Evolutionary conservation across 306 rosid genomes (phyloP).

Genomic region (Vigna unguiculata): DNA sequence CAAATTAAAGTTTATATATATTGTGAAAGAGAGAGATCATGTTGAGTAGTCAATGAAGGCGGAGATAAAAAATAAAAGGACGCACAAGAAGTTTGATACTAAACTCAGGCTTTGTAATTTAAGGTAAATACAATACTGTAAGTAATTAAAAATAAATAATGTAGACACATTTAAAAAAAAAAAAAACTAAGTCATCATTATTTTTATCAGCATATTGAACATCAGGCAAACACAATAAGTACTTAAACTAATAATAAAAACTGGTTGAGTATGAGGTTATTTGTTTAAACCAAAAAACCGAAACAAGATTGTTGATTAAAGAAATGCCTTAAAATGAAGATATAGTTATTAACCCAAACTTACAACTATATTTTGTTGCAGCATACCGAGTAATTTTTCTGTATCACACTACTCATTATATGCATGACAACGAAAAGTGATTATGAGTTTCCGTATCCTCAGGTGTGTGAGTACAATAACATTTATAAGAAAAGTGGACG

Average conservation of each 20-base stretch:
- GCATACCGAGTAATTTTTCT: neutral
- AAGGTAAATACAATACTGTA: too few relatives aligned
- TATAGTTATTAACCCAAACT: neutral
- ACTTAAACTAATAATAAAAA: neutral
- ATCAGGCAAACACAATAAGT: neutral
- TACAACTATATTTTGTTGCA: neutral
- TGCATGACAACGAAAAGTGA: constrained; percentile 1
- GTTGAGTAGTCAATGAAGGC: neutral
- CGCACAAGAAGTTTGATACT: neutral
- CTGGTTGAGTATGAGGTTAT: neutral
- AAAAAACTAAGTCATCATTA: neutral
- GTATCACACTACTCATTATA: neutral
- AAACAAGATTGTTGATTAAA: neutral
- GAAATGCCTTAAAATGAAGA: neutral
- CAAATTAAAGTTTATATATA: neutral
- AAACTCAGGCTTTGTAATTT: neutral
- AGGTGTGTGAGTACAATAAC: constrained; percentile 19
- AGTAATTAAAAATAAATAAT: neutral
- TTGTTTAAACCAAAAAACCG: neutral
- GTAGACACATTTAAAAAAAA: neutral
- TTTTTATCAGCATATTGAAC: neutral
- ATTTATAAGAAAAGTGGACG: neutral
- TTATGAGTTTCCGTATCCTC: neutral
- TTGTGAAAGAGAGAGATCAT: neutral
- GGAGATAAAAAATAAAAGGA: neutral